Base-by-base conservation (phyloP, 495 filamentous ascomycete genomes). In the Elaphomyces granulatus region DNA sequence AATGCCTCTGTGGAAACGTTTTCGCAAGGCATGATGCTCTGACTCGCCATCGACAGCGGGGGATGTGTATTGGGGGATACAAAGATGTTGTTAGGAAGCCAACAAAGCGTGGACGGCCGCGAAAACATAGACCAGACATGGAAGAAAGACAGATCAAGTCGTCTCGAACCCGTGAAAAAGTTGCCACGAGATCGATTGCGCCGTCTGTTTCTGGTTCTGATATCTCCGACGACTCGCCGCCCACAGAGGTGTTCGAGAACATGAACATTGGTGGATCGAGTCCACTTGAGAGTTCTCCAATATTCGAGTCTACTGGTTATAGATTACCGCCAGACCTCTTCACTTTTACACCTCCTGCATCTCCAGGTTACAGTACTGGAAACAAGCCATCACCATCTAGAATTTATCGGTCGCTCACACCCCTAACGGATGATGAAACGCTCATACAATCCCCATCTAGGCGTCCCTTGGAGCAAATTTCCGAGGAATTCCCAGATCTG, bases 1-100 rank as follows among this genome's bases (percentile, higher is more conserved):
- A 78, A 19, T 98, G 90, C 56, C 70, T 78, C 36, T 98, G 90
- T 56, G 84, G 87, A 34, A 86, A 83, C 50, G 81, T 77, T 37
- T 96, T 96, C 53, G 86, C 87, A 10, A 72, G 90, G 40, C 87
- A 94, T 50, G 90, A 98, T 62, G 90, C 90, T 38, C 67, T 98
- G 21, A 96, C 90, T 32, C 72, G 90, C 32, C 90, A 98, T 56
- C 74, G 87, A 17, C 90, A 96, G 56, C 75, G 90, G 7, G 88
- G 87, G 20, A 90, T 90, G 78, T 98, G 90, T 59, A 75, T 85
- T 32, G 92, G 92, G 30, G 87, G 82, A 2, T 87, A 93, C 49
- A 83, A 86, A 45, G 84, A 83, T 10, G 70, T 86, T 36, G 74
- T 83, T 15, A 79, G 80, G 48, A 81, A 80, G 45, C 67, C 67